A percentile compares a stretch with the other conserved stretches of the same genome.
These are phyloP conservation scores for Calonectria fujianensis DNA, from an alignment of 2,329 filamentous ascomycete species.

Conservation along the genomic window DNA sequence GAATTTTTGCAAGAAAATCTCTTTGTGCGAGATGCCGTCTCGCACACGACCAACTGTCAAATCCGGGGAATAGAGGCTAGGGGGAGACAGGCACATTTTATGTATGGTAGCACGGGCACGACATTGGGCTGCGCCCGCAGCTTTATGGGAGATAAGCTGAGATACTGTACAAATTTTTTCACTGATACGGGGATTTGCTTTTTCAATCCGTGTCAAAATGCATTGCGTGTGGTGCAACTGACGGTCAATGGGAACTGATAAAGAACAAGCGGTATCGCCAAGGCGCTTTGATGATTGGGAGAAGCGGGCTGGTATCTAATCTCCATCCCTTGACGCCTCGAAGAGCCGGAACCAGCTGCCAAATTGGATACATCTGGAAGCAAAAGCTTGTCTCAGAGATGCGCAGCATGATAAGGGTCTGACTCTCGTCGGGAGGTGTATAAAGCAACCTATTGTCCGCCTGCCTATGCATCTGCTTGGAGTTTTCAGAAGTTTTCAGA, in stretches of 20 bases:
- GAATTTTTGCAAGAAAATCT: constrained; percentile 11
- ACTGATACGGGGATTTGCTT: constrained; percentile 51
- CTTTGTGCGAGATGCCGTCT: not conserved
- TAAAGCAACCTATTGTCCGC: constrained; percentile 21
- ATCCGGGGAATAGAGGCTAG: constrained; percentile 16
- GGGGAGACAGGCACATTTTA: constrained; percentile 50
- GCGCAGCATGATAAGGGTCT: constrained; percentile 35
- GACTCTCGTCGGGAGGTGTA: constrained; percentile 18
- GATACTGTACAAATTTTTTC: constrained; percentile 39
- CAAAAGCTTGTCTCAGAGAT: constrained; percentile 42
- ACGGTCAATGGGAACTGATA: constrained; percentile 51
- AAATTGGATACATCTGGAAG: constrained; percentile 40
- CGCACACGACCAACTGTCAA: constrained; percentile 9
- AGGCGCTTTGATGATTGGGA: constrained; percentile 52
- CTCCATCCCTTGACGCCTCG: constrained; percentile 46
- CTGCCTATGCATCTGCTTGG: not conserved
- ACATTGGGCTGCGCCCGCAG: constrained; percentile 41
- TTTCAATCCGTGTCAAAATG: constrained; percentile 37
- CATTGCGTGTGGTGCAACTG: constrained; percentile 48
- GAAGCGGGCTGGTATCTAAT: constrained; percentile 50
- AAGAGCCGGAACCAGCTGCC: constrained; percentile 43
- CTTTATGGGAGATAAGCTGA: constrained; percentile 50
- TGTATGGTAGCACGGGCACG: constrained; percentile 48
- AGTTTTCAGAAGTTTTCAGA: constrained; percentile 4
- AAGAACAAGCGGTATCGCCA: constrained; percentile 44